Percentiles rank a stretch among this genome's conserved stretches.
Conservation (phyloP, 2,329 filamentous ascomycete species). For the Myriosclerotinia scirpicola region DNA sequence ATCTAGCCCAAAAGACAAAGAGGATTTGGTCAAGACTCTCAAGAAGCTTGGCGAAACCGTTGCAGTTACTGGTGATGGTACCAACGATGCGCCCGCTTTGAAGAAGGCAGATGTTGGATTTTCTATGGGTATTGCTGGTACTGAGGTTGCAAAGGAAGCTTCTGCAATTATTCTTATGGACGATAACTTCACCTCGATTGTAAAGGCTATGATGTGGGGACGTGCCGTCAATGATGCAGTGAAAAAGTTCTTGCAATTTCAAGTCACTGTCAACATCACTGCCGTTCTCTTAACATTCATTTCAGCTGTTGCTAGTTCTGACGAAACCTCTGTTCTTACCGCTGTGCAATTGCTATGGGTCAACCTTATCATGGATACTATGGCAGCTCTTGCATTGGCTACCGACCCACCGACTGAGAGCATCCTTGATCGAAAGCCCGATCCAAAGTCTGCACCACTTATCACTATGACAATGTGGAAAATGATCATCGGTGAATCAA, state of each 20-base stretch:
- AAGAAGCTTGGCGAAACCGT: conserved; percentile 66
- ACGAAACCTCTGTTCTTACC: conserved; percentile 67
- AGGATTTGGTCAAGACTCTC: conserved; percentile 61
- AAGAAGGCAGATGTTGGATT: conserved; percentile 68
- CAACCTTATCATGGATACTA: conserved; percentile 83
- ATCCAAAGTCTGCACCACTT: conserved; percentile 69
- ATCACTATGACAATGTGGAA: conserved; percentile 98
- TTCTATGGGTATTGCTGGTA: conserved; percentile 66
- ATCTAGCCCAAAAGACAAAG: conserved; percentile 69
- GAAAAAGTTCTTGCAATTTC: conserved; percentile 56
- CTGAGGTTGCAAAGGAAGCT: conserved; percentile 63
- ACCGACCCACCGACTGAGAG: conserved; percentile 70
- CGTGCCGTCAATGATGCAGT: conserved; percentile 57
- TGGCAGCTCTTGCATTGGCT: conserved; percentile 73
- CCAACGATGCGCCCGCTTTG: conserved; percentile 64
- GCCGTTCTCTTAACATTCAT: conserved; percentile 77
- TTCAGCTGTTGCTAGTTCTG: conserved; percentile 64
- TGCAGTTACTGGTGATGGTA: conserved; percentile 66
- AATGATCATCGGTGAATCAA: conserved; percentile 92
- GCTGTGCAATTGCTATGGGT: conserved; percentile 84
- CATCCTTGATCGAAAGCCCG: conserved; percentile 71
- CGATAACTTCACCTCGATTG: conserved; percentile 63
- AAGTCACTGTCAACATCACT: conserved; percentile 76
- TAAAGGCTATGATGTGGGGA: conserved; percentile 62
- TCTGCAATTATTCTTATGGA: conserved; percentile 63